These are phyloP conservation scores for Microbotryomycetes sp. DNA, from an alignment of 1,284 basidiomycete genomes.

Conservation along the genomic window DNA sequence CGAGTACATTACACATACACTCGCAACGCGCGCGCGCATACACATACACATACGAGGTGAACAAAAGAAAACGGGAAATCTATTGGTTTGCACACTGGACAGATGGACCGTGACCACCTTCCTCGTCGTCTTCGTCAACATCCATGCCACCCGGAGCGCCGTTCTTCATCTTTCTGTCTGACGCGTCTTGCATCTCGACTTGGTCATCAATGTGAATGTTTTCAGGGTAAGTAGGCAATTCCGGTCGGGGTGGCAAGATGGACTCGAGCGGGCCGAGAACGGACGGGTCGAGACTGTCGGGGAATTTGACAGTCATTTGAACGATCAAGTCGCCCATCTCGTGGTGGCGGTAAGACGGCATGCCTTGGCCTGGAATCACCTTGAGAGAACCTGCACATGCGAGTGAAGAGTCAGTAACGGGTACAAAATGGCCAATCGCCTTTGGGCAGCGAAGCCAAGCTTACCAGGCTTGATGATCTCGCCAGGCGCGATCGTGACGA, in stretches of 20 bases:
- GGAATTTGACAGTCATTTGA: constrained; percentile 83
- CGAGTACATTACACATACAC: too few species aligned
- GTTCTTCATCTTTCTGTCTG: constrained; percentile 45
- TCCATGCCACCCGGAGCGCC: constrained; percentile 16
- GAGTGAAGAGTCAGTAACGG: not conserved
- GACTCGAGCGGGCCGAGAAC: constrained; percentile 70
- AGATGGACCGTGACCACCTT: constrained; percentile 37
- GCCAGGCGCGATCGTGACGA: constrained; percentile 75
- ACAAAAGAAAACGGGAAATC: not conserved
- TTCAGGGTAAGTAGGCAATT: constrained; percentile 62
- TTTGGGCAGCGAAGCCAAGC: constrained; percentile 21
- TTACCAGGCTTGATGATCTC: constrained; percentile 90
- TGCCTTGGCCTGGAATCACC: constrained; percentile 88
- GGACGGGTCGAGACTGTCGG: constrained; percentile 65
- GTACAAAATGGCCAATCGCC: not conserved
- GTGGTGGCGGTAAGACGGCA: constrained; percentile 97
- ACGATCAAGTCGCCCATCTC: constrained; percentile 91
- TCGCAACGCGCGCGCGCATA: too few species aligned
- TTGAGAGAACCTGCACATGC: constrained; percentile 65
- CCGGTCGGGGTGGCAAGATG: constrained; percentile 72
- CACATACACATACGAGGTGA: too few species aligned
- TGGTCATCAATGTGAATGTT: constrained; percentile 67
- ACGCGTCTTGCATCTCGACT: constrained; percentile 73
- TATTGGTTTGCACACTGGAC: constrained; percentile 45
- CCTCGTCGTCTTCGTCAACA: constrained; percentile 35